phyloP scores from a whole-genome alignment of 805 yeast genomes.

The Priceomyces carsonii region DNA sequence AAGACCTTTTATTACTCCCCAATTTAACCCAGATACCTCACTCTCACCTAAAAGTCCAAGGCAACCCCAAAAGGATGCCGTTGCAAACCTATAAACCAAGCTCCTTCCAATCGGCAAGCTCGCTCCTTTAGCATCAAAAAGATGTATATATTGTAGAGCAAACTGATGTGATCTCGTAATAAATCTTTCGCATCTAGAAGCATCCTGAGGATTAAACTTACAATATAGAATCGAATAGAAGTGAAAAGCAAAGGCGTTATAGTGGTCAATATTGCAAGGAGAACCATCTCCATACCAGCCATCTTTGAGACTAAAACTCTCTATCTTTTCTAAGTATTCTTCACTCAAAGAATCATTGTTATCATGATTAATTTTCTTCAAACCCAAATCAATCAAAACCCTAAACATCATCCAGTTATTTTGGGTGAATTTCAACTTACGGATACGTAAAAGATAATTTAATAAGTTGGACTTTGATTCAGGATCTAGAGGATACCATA shows the following conservation, averaged over 20 bases:
- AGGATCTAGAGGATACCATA: slow-evolving; percentile 25
- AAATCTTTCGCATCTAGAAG: slow-evolving; percentile 12
- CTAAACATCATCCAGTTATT: slow-evolving; percentile 30
- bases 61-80: slow-evolving; percentile 13
- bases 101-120: slow-evolving; percentile 13
- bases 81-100: slow-evolving; percentile 12
- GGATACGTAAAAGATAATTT: slow-evolving; percentile 15
- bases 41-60: slow-evolving; percentile 7
- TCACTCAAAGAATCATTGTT: slow-evolving; percentile 11
- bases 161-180: slow-evolving; percentile 17
- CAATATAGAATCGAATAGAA: slow-evolving; percentile 23
- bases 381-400: slow-evolving; percentile 25
- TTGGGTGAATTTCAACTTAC: slow-evolving; percentile 14
- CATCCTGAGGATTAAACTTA: slow-evolving; percentile 12
- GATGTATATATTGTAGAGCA: slow-evolving; percentile 21
- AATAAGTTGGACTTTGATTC: slow-evolving; percentile 16
- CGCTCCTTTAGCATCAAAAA: slow-evolving; percentile 16
- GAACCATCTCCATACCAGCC: slow-evolving; percentile 34
- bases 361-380: slow-evolving; percentile 19
- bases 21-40: slow-evolving; percentile 8
- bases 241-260: slow-evolving; percentile 31
- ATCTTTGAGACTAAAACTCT: slow-evolving; percentile 20
- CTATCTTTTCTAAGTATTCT: slow-evolving; percentile 18
- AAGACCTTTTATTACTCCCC: slow-evolving; percentile 12
- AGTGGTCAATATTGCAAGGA: slow-evolving; percentile 22